phyloP scores from a whole-genome alignment of 2,329 filamentous ascomycete genomes.

The Sporothrix euskadiensis region DNA sequence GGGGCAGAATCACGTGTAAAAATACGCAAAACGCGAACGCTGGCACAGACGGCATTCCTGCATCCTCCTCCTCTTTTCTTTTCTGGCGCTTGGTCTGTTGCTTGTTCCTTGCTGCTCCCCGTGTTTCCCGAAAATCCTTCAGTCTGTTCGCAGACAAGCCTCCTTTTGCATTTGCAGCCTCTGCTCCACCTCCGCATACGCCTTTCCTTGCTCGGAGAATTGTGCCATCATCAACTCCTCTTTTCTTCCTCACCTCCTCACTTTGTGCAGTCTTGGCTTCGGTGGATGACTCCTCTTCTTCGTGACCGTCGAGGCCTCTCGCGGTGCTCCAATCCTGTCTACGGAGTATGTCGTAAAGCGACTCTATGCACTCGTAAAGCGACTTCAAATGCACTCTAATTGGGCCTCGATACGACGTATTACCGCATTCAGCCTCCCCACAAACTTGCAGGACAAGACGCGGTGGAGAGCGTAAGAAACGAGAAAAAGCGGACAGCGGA shows the following conservation, averaged over 20 bases:
- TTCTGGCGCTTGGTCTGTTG: not conserved
- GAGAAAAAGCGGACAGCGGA: slow-evolving; percentile 5
- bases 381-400: not conserved
- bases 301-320: not conserved
- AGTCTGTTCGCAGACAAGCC: not conserved
- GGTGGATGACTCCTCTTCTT: not conserved
- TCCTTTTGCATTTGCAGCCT: too few species aligned
- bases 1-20: slow-evolving; percentile 20
- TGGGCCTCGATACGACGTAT: not conserved
- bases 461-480: not conserved
- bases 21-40: not conserved
- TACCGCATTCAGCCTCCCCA: slow-evolving; percentile 18
- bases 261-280: not conserved
- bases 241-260: not conserved
- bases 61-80: not conserved
- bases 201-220: not conserved
- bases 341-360: not conserved
- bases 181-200: slow-evolving; percentile 1
- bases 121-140: not conserved
- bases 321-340: not conserved
- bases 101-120: not conserved
- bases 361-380: too few species aligned
- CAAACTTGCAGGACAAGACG: not conserved
- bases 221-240: not conserved
- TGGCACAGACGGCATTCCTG: not conserved